phyloP scores from a whole-genome alignment of 2,329 filamentous ascomycete species.

The Samsoniella hepiali region DNA sequence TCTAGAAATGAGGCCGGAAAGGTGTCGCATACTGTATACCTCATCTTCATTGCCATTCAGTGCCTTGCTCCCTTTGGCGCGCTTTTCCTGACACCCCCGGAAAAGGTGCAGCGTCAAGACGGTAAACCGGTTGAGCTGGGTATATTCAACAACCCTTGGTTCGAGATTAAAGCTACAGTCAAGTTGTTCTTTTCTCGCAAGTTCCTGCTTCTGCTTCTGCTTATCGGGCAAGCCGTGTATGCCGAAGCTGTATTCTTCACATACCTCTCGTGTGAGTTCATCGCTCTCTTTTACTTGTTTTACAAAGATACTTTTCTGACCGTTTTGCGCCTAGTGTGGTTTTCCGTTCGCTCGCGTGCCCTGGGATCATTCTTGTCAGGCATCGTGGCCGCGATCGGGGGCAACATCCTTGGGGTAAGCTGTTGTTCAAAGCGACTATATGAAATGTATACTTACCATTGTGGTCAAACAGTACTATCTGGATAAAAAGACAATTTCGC shows the following conservation, averaged over 20 bases:
- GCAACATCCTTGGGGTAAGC: conserved; percentile 61
- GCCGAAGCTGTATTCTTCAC: conserved; percentile 71
- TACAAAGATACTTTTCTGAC: not conserved
- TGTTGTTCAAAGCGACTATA: not conserved
- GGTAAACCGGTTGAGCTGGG: conserved; percentile 58
- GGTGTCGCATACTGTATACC: conserved; percentile 66
- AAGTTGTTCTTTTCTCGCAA: conserved; percentile 57
- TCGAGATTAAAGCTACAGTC: conserved; percentile 58
- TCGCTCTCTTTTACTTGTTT: too few species aligned
- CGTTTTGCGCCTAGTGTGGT: conserved; percentile 50
- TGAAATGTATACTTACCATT: not conserved
- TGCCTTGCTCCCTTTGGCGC: conserved; percentile 62
- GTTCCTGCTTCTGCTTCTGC: conserved; percentile 62
- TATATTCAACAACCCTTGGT: conserved; percentile 54
- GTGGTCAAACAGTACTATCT: conserved; percentile 45
- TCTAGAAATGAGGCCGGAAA: conserved; percentile 55
- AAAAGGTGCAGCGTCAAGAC: conserved; percentile 62
- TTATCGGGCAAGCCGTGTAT: conserved; percentile 70
- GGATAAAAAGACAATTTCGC: conserved; percentile 52
- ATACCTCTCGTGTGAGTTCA: conserved; percentile 43
- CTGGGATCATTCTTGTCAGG: conserved; percentile 69
- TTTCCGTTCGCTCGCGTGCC: conserved; percentile 65
- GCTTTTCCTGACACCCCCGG: conserved; percentile 58
- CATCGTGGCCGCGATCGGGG: conserved; percentile 61
- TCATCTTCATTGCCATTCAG: conserved; percentile 69